These are phyloP conservation scores for Ophiostoma piceae DNA, from an alignment of 2,329 filamentous ascomycete species.

Conservation along the genomic window DNA sequence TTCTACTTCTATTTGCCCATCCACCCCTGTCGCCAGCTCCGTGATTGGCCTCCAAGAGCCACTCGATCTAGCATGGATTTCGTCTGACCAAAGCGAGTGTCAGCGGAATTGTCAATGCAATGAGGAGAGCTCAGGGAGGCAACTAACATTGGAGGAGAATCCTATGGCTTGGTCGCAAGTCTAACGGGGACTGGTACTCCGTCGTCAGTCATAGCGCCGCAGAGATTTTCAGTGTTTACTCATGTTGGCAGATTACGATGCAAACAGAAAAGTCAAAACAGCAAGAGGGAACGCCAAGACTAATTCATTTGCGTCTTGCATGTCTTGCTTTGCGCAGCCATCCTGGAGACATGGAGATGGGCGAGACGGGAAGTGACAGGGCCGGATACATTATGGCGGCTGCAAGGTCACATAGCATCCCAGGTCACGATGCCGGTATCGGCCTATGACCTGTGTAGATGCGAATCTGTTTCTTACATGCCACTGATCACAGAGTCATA, in stretches of 20 bases:
- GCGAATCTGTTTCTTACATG: not conserved
- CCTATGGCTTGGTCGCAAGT: not conserved
- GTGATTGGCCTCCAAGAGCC: slow-evolving; percentile 22
- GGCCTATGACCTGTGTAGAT: not conserved
- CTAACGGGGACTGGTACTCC: not conserved
- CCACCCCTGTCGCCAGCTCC: slow-evolving; percentile 14
- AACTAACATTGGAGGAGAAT: not conserved
- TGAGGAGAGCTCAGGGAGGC: not conserved
- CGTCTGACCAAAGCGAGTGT: slow-evolving; percentile 26
- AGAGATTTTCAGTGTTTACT: slow-evolving; percentile 18
- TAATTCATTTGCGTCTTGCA: not conserved
- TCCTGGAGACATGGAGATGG: not conserved
- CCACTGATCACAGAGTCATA: not conserved
- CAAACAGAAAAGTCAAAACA: too few species aligned
- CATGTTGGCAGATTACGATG: too few species aligned
- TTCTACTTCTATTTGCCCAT: slow-evolving; percentile 1
- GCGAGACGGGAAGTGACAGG: not conserved
- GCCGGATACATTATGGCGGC: not conserved
- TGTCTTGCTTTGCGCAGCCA: not conserved
- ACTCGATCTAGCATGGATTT: slow-evolving; percentile 17
- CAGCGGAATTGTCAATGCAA: slow-evolving; percentile 23
- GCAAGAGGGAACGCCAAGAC: not conserved
- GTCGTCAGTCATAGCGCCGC: slow-evolving; percentile 4
- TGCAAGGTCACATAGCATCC: not conserved
- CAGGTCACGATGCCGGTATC: slow-evolving; percentile 10